phyloP scores from a whole-genome alignment of 1,139 yeast species.

The Kodamaea plutei region DNA sequence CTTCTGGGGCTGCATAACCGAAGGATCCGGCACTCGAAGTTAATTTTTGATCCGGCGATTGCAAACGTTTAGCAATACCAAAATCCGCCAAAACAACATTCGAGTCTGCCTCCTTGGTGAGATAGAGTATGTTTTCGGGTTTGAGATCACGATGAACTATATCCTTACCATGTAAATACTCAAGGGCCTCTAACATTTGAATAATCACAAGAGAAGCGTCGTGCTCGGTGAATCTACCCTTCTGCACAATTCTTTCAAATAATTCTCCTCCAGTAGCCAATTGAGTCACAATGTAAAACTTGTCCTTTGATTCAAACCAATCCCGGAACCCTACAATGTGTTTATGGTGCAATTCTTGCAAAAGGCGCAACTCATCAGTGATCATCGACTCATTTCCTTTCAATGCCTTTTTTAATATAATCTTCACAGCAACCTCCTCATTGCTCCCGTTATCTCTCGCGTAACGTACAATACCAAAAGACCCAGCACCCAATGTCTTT shows the following conservation, averaged over 20 bases:
- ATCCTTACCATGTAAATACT: constrained; percentile 65
- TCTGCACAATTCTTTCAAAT: constrained; percentile 73
- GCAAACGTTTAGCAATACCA: constrained; percentile 80
- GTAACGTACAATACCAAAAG: constrained; percentile 83
- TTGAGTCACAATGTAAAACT: constrained; percentile 70
- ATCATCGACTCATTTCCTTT: constrained; percentile 71
- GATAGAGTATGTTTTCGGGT: constrained; percentile 81
- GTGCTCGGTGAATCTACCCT: constrained; percentile 77
- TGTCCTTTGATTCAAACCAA: constrained; percentile 84
- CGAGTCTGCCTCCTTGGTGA: constrained; percentile 50
- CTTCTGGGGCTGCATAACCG: constrained; percentile 95
- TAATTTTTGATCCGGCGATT: constrained; percentile 57
- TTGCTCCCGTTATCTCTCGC: constrained; percentile 57
- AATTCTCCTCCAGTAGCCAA: constrained; percentile 91
- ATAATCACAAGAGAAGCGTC: constrained; percentile 72
- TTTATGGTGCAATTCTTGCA: constrained; percentile 66
- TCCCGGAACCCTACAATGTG: constrained; percentile 80
- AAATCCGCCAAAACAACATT: constrained; percentile 83
- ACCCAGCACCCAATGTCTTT: constrained; percentile 82
- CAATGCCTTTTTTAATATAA: constrained; percentile 75
- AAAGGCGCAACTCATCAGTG: constrained; percentile 67
- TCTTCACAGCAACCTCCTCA: constrained; percentile 83
- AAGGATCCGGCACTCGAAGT: constrained; percentile 83
- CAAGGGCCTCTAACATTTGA: constrained; percentile 70
- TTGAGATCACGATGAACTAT: constrained; percentile 89